Base-by-base conservation (phyloP, 78 protist species). In the Carpediemonas membranifera region DNA sequence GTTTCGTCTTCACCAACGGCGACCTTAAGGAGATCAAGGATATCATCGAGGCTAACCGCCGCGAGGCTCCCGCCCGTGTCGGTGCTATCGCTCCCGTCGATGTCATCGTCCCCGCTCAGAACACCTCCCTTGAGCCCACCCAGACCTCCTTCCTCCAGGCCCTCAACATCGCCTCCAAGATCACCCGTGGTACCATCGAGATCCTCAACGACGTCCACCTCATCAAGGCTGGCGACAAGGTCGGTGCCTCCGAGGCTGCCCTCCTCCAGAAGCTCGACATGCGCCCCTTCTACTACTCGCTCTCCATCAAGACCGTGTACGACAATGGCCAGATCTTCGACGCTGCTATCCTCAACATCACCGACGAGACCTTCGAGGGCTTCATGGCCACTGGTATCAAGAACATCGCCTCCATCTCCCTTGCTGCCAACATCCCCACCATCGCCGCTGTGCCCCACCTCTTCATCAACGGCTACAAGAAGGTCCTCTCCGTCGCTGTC, bases 111-210 rank as follows among this genome's bases (percentile, higher is more conserved):
- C 94, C 93, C 37, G 85, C 90, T 1, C 96, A 94, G 14, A 78
- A 71, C 70, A 97, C 99, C 19, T 96, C 96, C 51, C 74, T 92
- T 54, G 98, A 85, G 47, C 98, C 99, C 53, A 76, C 90, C 39
- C 87, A 88, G 81, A 94, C 97, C 47, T 68, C 94, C 31, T 96
- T 94, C 95, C 83, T 96, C 81, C 96, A 93, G 79, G 98, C 96
- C 3, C 89, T 96, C 52, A 84, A 87, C 90, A 93, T 97, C 71
- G 80, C 87, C 73, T 91, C 99, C 77, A 92, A 91, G 90, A 97
- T 95, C 59, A 79, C 75, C 79, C 76, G 79, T 61, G 98, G 98
- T 37, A 52, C 83, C 68, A 87, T 96, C 36, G 99, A 95, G 67
- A 92, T 96, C 61, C 57, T 89, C 79, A 34, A 21, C 51, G 92